phyloP scores from a whole-genome alignment of 345 rosid genomes.

The Syzygium oleosum region DNA sequence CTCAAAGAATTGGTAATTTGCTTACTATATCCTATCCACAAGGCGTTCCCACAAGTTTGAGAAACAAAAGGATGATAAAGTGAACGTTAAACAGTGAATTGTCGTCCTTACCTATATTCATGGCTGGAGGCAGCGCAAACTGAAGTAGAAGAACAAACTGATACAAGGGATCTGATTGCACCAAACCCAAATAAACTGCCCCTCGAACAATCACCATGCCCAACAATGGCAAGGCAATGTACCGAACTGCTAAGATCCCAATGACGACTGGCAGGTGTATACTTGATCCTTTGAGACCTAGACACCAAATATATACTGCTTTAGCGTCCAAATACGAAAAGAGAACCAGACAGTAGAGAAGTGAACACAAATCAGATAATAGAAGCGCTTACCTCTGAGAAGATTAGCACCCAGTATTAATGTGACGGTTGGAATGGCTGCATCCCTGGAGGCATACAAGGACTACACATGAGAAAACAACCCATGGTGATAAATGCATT shows the following conservation, averaged over 20 bases:
- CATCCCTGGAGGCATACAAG: slow-evolving; percentile 14
- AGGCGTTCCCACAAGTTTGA: not conserved
- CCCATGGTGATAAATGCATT: not conserved
- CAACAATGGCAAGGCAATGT: slow-evolving; percentile 18
- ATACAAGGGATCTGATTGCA: slow-evolving; percentile 27
- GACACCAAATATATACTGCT: not conserved
- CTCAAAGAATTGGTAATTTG: not conserved
- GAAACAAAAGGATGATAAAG: not conserved
- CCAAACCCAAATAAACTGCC: slow-evolving; percentile 20
- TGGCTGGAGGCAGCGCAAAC: slow-evolving; percentile 44
- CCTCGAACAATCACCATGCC: slow-evolving; percentile 26
- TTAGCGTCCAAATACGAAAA: not conserved
- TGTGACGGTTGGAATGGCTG: slow-evolving; percentile 33
- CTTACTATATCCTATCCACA: not conserved
- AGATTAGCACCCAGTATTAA: slow-evolving; percentile 45
- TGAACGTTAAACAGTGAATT: not conserved
- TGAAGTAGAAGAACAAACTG: slow-evolving; percentile 48
- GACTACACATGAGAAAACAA: not conserved
- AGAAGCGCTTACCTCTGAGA: slow-evolving; percentile 10
- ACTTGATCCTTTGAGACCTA: slow-evolving; percentile 41
- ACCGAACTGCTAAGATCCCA: slow-evolving; percentile 29
- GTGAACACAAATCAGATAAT: not conserved
- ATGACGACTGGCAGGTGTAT: slow-evolving; percentile 4
- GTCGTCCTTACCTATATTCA: slow-evolving; percentile 29
- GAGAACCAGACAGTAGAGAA: not conserved